A percentile compares a stretch with the other conserved stretches of the same genome.
Conservation (phyloP, 306 rosid genomes). For the Heteromeles arbutifolia region DNA sequence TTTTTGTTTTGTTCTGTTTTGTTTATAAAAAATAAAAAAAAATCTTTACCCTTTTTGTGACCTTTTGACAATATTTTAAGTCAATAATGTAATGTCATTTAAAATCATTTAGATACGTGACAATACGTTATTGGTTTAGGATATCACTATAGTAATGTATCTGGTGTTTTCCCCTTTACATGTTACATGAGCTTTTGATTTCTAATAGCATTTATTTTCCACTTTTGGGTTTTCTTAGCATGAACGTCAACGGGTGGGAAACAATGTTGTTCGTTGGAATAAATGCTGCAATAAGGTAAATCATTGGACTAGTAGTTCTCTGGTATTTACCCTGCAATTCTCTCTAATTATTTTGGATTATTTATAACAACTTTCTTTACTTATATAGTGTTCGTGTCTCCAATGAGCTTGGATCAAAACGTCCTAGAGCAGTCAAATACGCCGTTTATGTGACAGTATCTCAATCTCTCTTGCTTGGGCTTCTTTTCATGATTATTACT, state of each 20-base stretch:
- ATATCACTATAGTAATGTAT: too few species aligned
- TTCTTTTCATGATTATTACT: conserved; percentile 23
- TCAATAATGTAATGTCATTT: too few species aligned
- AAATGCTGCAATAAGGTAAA: conserved; percentile 27
- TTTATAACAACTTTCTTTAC: too few species aligned
- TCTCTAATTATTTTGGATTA: too few species aligned
- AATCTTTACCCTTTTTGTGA: too few species aligned
- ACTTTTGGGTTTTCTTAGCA: neutral
- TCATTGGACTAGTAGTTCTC: neutral
- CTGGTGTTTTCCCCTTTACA: neutral
- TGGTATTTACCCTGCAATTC: too few species aligned
- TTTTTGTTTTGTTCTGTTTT: too few species aligned
- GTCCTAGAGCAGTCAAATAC: conserved; percentile 50
- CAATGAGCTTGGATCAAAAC: conserved; percentile 41
- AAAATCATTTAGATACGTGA: too few species aligned
- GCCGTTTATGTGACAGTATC: conserved; percentile 30
- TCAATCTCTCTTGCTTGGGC: conserved; percentile 34
- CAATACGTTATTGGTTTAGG: neutral
- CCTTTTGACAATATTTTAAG: too few species aligned
- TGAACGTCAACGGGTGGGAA: conserved; percentile 26
- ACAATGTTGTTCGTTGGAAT: conserved; percentile 25
- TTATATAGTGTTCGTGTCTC: conserved; percentile 45
- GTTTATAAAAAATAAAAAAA: too few species aligned
- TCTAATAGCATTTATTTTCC: neutral
- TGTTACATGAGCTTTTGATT: neutral